phyloP scores from a whole-genome alignment of 1,284 basidiomycete genomes.

The Athelia psychrophila region DNA sequence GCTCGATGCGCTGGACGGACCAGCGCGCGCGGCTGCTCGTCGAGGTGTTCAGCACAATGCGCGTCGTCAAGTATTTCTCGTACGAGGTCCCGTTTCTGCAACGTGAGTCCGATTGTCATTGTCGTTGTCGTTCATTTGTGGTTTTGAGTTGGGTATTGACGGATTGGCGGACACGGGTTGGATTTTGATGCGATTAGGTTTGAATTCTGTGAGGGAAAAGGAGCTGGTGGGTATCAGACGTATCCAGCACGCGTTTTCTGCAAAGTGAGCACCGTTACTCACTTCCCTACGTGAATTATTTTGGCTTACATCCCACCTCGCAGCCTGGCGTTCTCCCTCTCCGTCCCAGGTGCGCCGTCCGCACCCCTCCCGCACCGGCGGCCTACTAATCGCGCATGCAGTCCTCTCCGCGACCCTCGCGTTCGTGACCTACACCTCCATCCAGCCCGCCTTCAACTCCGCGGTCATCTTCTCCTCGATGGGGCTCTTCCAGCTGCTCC shows the following conservation, averaged over 20 bases:
- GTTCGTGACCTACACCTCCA: slow-evolving; percentile 69
- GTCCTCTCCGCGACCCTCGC: slow-evolving; percentile 73
- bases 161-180: too few species aligned
- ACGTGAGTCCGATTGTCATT: too few species aligned
- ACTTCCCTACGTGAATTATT: background rate
- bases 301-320: slow-evolving; percentile 6
- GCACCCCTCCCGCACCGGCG: too few species aligned
- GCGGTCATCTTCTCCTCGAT: slow-evolving; percentile 71
- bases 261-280: slow-evolving; percentile 42
- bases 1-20: slow-evolving; percentile 71
- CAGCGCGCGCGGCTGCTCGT: slow-evolving; percentile 63
- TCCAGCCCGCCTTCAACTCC: slow-evolving; percentile 52
- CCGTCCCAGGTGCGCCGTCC: slow-evolving; percentile 36
- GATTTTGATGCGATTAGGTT: slow-evolving; percentile 27
- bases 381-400: too few species aligned
- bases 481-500: slow-evolving; percentile 64
- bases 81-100: slow-evolving; percentile 66
- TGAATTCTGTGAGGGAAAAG: slow-evolving; percentile 40
- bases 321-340: slow-evolving; percentile 51
- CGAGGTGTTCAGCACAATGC: slow-evolving; percentile 63
- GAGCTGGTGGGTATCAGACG: slow-evolving; percentile 55
- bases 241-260: slow-evolving; percentile 61
- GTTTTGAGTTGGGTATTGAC: too few species aligned
- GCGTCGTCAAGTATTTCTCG: slow-evolving; percentile 78
- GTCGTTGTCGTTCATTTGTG: too few species aligned